Base-by-base conservation (phyloP, 1,284 basidiomycete species). In the Laetiporus sulphureus region DNA sequence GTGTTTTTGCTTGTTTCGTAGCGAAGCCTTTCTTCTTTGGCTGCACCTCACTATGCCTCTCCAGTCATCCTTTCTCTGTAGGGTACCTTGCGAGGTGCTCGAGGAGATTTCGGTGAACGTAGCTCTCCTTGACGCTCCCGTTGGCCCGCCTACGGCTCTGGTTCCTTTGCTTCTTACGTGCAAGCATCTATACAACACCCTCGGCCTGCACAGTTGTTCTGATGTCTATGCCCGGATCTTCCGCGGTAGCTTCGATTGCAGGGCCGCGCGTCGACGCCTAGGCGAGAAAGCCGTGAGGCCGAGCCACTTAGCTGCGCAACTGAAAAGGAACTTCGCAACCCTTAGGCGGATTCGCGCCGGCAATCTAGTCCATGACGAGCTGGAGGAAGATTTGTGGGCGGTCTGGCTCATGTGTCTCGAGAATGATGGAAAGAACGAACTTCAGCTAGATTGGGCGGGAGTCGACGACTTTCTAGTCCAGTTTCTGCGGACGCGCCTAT, bases 391-490 rank as follows among this genome's bases (percentile, higher is more conserved):
- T 36, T 59, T 86, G 11, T 76, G 74, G 66, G 64, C 64, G 2
- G 66, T 73, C 1, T 80, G 78, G 48, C 53, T 82, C 32, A 76
- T 90, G 71, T 59, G 84, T 50, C 61, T 77, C 8, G 87, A 90
- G 55, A 82, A 86, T 66, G 81, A 91, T 57, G 85, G 83, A 18
- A 76, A 73, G 61, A 91, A 91, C 56, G 61, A 69, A 13, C 61
- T 56, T 1, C 83, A 83, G 56, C 23, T 89, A 35, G 63, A 72
- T 32, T 65, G 63, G 37, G 79, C 72, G 0, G 67, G 72, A 4
- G 62, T 77, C 5, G 63, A 67, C 24, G 49, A 51, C 10, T 75
- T 74, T 43, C 63, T 74, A 11, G 65, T 72, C 36, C 33, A 48
- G 0, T 76, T 71, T 45, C 57, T 81, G 29, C 63, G 65, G 31